Evolutionary conservation across 202 grass and related monocot species (phyloP).

Genomic region (Brachypodium distachyon): DNA sequence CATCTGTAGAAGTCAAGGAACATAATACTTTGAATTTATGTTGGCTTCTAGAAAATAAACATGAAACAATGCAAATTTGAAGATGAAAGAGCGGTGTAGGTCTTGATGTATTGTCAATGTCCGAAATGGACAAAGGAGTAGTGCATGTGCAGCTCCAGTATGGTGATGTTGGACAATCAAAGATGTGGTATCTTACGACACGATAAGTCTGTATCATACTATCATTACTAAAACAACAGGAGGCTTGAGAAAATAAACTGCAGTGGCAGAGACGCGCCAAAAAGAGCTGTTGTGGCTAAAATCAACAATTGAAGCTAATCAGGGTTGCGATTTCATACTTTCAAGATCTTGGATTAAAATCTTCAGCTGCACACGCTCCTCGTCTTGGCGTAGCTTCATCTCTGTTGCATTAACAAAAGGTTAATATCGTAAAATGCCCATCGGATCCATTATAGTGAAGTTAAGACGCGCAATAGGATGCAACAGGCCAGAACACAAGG

Average conservation of each 20-base stretch:
- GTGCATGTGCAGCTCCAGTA: not conserved
- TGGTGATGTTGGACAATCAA: not conserved
- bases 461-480: not conserved
- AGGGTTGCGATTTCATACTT: conserved; percentile 36
- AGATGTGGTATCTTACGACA: not conserved
- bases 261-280: not conserved
- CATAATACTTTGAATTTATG: not conserved
- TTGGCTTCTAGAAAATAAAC: not conserved
- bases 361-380: conserved; percentile 81
- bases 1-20: not conserved
- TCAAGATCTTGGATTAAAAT: conserved; percentile 75
- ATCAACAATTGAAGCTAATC: not conserved
- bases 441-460: not conserved
- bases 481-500: not conserved
- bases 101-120: not conserved
- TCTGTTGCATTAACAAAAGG: conserved; percentile 46
- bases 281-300: not conserved
- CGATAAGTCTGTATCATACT: not conserved
- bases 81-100: not conserved
- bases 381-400: conserved; percentile 54
- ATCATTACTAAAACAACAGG: not conserved
- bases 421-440: conserved; percentile 5
- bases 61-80: not conserved
- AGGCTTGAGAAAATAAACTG: not conserved
- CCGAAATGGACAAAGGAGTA: not conserved